Evolutionary conservation across 371 early-diverging fungal genomes (phyloP).

Genomic region (Mortierella sp.): DNA sequence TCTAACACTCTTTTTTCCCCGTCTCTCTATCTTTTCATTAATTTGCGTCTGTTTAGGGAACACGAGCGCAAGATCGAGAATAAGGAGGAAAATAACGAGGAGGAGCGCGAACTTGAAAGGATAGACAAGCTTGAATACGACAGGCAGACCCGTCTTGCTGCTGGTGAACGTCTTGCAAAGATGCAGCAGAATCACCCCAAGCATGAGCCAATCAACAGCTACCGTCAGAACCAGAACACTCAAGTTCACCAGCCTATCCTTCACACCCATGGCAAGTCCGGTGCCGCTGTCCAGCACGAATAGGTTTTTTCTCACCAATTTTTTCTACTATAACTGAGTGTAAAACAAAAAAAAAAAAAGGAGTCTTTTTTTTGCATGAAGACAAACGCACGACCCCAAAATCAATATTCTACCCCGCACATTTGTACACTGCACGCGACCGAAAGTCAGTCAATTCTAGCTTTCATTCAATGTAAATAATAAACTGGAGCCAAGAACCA

Average conservation of each 20-base stretch:
- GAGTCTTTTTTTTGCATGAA: slow-evolving; percentile 6
- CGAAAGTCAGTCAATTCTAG: too few species aligned
- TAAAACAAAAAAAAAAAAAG: too few species aligned
- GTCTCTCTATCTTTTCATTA: not conserved
- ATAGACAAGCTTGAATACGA: slow-evolving; percentile 44
- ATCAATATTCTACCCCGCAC: slow-evolving; percentile 6
- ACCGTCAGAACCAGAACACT: slow-evolving; percentile 52
- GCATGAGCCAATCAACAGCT: slow-evolving; percentile 34
- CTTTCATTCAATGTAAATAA: too few species aligned
- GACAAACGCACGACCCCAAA: not conserved
- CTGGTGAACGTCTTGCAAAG: slow-evolving; percentile 46
- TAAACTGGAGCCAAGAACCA: too few species aligned
- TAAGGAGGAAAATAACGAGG: slow-evolving; percentile 39
- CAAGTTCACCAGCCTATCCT: slow-evolving; percentile 42
- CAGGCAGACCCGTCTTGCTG: slow-evolving; percentile 35
- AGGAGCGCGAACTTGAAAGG: slow-evolving; percentile 48
- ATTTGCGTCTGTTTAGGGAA: slow-evolving; percentile 25
- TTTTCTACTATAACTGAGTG: too few species aligned
- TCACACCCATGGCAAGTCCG: slow-evolving; percentile 53
- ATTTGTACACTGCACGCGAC: too few species aligned
- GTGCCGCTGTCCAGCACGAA: slow-evolving; percentile 44
- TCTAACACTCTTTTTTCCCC: not conserved
- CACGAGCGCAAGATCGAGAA: slow-evolving; percentile 35
- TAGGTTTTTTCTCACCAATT: not conserved
- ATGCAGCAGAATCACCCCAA: slow-evolving; percentile 54